phyloP scores from a whole-genome alignment of 257 asterid species.

The Solanum sejunctum region DNA sequence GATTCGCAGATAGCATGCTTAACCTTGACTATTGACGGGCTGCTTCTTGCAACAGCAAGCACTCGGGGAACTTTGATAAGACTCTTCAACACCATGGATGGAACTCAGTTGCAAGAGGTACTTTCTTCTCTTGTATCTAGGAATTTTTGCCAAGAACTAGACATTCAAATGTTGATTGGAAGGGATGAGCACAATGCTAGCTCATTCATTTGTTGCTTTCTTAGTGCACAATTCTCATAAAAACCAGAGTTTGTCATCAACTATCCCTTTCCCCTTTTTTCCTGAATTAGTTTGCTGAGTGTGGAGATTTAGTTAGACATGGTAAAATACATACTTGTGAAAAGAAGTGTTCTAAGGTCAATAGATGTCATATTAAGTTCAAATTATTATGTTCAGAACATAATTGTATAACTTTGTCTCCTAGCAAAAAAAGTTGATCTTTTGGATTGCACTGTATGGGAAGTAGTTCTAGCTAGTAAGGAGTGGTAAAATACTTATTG shows the following conservation, averaged over 20 bases:
- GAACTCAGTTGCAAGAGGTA: conserved; percentile 92
- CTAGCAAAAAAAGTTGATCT: neutral
- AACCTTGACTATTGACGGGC: conserved; percentile 81
- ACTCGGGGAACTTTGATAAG: conserved; percentile 81
- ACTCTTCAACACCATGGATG: conserved; percentile 95
- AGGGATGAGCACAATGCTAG: neutral
- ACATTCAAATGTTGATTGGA: neutral
- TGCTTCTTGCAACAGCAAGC: conserved; percentile 92
- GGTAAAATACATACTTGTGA: neutral
- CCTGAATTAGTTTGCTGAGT: neutral
- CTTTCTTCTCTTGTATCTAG: neutral
- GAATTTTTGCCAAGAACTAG: neutral
- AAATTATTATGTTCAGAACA: neutral
- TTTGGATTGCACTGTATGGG: neutral
- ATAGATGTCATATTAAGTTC: neutral
- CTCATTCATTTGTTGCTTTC: neutral
- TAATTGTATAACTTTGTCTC: neutral
- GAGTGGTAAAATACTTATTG: neutral
- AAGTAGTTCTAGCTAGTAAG: neutral
- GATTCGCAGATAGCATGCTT: conserved; percentile 79
- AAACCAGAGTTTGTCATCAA: neutral
- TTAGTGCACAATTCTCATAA: neutral
- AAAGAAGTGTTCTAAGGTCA: neutral
- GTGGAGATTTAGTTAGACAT: neutral
- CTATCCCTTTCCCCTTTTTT: neutral